Percentiles rank a stretch among this genome's conserved stretches.
phyloP scores from a whole-genome alignment of 345 rosid genomes.

The thale cress (Arabidopsis thaliana) region DNA sequence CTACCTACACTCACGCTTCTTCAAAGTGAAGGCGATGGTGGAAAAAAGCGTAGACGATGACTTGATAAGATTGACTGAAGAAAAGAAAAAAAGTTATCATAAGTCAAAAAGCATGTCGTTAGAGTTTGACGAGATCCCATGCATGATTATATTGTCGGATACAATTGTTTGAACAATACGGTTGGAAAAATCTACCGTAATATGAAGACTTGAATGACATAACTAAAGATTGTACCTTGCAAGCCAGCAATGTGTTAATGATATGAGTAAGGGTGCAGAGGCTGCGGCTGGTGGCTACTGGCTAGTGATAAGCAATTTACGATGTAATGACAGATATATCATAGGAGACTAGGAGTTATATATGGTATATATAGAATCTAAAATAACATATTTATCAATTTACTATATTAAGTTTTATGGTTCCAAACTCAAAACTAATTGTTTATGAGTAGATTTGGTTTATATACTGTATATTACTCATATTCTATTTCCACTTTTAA shows the following conservation, averaged over 20 bases:
- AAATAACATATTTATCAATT: no score
- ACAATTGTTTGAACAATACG: not conserved
- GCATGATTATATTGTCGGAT: not conserved
- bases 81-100: not conserved
- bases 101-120: slow-evolving; percentile 2
- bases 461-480: not conserved
- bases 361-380: no score
- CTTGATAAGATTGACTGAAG: not conserved
- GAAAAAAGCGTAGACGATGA: not conserved
- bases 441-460: not conserved
- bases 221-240: not conserved
- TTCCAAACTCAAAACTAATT: not conserved
- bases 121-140: not conserved
- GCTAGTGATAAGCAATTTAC: no score
- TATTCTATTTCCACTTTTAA: not conserved
- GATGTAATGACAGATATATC: no score
- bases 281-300: no score
- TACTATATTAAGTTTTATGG: not conserved
- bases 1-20: not conserved
- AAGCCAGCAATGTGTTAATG: not conserved
- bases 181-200: not conserved
- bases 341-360: no score
- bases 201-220: not conserved
- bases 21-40: not conserved
- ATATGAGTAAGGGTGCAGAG: not conserved